A percentile compares a stretch with the other conserved stretches of the same genome.
These are phyloP conservation scores for Penicillium occitanis DNA, from an alignment of 2,329 filamentous ascomycete species.

Conservation along the genomic window DNA sequence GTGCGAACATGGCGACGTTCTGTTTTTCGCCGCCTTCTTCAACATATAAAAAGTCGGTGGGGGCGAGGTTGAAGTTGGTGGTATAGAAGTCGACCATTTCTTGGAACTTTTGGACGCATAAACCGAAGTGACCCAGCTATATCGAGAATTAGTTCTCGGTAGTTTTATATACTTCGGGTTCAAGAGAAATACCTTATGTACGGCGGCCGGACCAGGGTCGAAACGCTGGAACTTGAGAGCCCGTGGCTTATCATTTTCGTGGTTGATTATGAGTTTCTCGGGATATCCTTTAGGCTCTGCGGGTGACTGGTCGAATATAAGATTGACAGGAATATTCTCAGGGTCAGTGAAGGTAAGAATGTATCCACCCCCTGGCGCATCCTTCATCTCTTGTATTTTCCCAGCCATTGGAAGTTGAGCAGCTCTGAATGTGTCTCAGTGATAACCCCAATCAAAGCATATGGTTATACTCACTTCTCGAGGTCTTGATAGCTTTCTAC, in stretches of 20 bases:
- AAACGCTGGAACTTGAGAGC: constrained; percentile 33
- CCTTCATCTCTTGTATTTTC: constrained; percentile 9
- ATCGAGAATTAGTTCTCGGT: background rate
- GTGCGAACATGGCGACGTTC: constrained; percentile 47
- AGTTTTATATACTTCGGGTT: background rate
- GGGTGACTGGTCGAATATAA: constrained; percentile 40
- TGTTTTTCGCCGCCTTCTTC: constrained; percentile 25
- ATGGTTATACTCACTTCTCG: constrained; percentile 34
- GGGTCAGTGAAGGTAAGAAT: constrained; percentile 42
- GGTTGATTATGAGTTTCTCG: constrained; percentile 29
- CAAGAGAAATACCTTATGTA: constrained; percentile 30
- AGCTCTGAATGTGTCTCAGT: background rate
- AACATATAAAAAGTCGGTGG: constrained; percentile 33
- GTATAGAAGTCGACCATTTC: constrained; percentile 32
- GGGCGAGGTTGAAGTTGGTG: constrained; percentile 33
- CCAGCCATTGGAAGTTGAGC: background rate
- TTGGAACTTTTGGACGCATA: constrained; percentile 31
- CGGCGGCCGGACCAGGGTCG: constrained; percentile 32
- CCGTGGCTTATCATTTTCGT: constrained; percentile 31
- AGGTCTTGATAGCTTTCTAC: constrained; percentile 47
- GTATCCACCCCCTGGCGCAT: constrained; percentile 43
- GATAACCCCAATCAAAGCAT: background rate
- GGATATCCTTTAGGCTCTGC: constrained; percentile 25
- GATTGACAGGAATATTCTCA: constrained; percentile 42
- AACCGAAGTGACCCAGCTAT: constrained; percentile 33